A percentile compares a stretch with the other conserved stretches of the same genome.
Conservation (phyloP, 164 flowering plant genomes). For the Piper betle region DNA sequence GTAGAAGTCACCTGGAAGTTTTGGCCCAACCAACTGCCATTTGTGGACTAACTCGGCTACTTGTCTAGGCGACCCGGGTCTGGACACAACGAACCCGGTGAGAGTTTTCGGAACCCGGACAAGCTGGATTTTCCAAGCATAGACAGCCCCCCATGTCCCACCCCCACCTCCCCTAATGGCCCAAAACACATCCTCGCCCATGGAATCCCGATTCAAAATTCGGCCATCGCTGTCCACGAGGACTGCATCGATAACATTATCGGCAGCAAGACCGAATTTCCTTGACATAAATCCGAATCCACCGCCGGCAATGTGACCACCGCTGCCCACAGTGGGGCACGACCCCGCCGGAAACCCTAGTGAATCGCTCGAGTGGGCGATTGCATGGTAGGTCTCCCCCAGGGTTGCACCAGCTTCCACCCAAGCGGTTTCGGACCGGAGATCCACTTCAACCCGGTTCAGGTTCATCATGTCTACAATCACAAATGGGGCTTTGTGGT, state of each 20-base stretch:
- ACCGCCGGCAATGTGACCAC: conserved; percentile 23
- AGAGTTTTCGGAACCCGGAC: conserved; percentile 9
- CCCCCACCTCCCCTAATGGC: conserved; percentile 20
- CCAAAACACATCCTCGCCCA: conserved; percentile 25
- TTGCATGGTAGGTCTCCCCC: conserved; percentile 17
- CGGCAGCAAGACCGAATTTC: conserved; percentile 22
- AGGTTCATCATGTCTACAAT: conserved; percentile 20
- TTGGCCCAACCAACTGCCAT: conserved; percentile 14
- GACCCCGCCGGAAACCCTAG: conserved; percentile 23
- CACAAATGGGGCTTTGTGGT: conserved; percentile 9
- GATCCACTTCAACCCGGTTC: conserved; percentile 11
- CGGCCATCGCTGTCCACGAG: conserved; percentile 12
- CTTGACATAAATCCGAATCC: conserved; percentile 22
- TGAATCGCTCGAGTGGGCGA: conserved; percentile 10
- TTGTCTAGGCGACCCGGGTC: conserved; percentile 2
- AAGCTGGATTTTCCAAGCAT: conserved; percentile 17
- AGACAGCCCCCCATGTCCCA: conserved; percentile 12
- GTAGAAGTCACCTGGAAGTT: conserved; percentile 9
- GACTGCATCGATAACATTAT: conserved; percentile 18
- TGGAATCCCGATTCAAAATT: conserved; percentile 8
- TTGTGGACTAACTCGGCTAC: conserved; percentile 12
- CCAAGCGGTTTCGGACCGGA: conserved; percentile 16
- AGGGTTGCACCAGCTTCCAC: conserved; percentile 24
- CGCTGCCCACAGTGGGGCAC: conserved; percentile 21
- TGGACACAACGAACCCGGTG: conserved; percentile 9